phyloP scores from a whole-genome alignment of 2,329 filamentous ascomycete species.

The Cucurbitaria berberidis region DNA sequence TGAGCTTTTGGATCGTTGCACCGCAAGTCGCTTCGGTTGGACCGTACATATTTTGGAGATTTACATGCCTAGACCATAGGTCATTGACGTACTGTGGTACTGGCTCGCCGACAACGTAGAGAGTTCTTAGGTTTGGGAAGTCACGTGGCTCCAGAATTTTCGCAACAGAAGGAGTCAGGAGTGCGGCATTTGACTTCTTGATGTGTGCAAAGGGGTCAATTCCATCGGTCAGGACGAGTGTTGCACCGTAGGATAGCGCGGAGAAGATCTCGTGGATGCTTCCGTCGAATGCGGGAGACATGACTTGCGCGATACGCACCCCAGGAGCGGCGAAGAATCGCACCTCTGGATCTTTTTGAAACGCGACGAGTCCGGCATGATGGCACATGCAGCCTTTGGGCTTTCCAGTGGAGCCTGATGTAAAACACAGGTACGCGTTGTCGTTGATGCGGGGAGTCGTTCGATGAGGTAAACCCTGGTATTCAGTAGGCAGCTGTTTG shows the following conservation, averaged over 20 bases:
- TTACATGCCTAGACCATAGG: conserved; percentile 33
- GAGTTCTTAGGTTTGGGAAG: conserved; percentile 38
- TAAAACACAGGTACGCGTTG: conserved; percentile 53
- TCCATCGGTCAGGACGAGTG: conserved; percentile 41
- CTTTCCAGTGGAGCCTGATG: conserved; percentile 53
- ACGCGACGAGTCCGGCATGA: conserved; percentile 47
- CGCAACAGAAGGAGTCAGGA: conserved; percentile 52
- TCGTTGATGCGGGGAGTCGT: background rate
- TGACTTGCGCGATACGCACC: conserved; percentile 47
- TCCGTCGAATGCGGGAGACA: conserved; percentile 55
- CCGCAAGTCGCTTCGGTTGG: conserved; percentile 44
- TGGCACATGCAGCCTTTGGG: conserved; percentile 47
- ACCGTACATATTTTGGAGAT: no score
- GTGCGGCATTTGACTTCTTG: conserved; percentile 33
- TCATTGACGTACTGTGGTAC: conserved; percentile 45
- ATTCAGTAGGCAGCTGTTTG: background rate
- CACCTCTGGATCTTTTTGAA: conserved; percentile 42
- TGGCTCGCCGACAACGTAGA: conserved; percentile 51
- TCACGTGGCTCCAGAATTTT: conserved; percentile 39
- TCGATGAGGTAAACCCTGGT: background rate
- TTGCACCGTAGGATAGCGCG: conserved; percentile 49
- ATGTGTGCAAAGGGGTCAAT: conserved; percentile 43
- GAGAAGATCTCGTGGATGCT: conserved; percentile 54
- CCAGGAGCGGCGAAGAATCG: conserved; percentile 46
- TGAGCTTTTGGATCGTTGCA: conserved; percentile 44